Base-by-base conservation (phyloP, 176 grass and related monocot genomes). In the Lolium multiflorum region DNA sequence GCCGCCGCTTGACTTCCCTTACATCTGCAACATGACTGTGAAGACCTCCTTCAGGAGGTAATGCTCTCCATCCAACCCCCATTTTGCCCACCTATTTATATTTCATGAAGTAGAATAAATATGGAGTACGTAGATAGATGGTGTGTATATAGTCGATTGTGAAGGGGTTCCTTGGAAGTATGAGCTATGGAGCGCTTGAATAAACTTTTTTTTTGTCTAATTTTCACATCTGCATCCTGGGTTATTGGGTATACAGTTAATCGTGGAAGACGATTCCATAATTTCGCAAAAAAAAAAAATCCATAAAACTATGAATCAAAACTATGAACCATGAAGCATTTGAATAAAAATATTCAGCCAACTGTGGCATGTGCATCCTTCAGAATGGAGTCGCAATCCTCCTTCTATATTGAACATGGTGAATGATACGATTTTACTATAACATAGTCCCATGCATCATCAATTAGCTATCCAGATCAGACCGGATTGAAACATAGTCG, bases 21-120 rank as follows among this genome's bases (percentile, higher is more conserved):
- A 98, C 88, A 89, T 98, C 56, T 95, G 90, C 90, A 98, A 98
- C 91, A 98, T 98, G 96, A 91, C 93, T 54, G 91, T 98, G 16
- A 94, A 84, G 74, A 92, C 89, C 55, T 65, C 79, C 56, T 85
- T 96, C 15, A 92, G 96, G 72, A 98, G 96, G 96, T 98, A 93
- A 72, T 64, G 67, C 47, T 73, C 13, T 63, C 57, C 1, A 24
- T 20, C 11, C 50, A 24, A 37, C 52, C 7, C 11, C 43, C 83
- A 78, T 4, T 86, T 48, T 86, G 35, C 46, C 17, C 31, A 18
- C 2, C 16, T 39, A 18, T 17, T 72, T 44, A 25, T 35, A 35
- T 62, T 65, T 22, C 46, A 56, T 25, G 70, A 44, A n/a, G 5
- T 12, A 35, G 44, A 21, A 47, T 57, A 6, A 28, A 41, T 57